Evolutionary conservation across 345 rosid genomes (phyloP), one percentile per base, ranked within the genome.

Genomic region (Hypericum perforatum): DNA sequence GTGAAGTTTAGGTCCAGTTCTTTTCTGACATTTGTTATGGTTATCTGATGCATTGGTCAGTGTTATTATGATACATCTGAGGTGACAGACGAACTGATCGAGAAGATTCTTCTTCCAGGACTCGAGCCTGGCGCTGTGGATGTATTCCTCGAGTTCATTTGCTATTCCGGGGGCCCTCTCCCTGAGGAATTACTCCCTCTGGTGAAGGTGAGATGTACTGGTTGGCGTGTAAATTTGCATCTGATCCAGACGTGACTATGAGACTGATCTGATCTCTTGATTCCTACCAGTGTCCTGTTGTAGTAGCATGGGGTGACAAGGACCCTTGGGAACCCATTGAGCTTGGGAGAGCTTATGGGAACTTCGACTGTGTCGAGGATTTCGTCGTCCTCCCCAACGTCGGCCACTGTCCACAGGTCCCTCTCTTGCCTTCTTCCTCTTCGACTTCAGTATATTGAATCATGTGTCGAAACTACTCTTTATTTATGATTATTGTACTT

Each of bases 391-490:
- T 84, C 15, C 94, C 87, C 47, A 66, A 84, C 38, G 87, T 82
- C 3, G 96, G 96, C 36, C 96, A 91, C 74, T 84, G 96, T 64
- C 96, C 98, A 63, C 96, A 84, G 95, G 97, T 89, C 43, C 52
- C 54, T 60, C 54, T 65, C 49, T 56, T 50, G 57, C 49, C 49
- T 43, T n/a, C n/a, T n/a, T 37, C 39, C 9, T 50, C 45, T 13
- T 29, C n/a, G 42, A 42, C 52, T n/a, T n/a, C n/a, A n/a, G n/a
- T n/a, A n/a, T n/a, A n/a, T n/a, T n/a, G n/a, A n/a, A 5, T 13
- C 11, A 11, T 13, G 32, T 4, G 4, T 22, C 32, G 32, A 4
- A 22, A 22, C 12, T 8, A 7, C 36, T 49, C 22, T 12, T n/a
- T n/a, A n/a, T n/a, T n/a, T n/a, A n/a, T n/a, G n/a, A n/a, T n/a